A percentile compares a stretch with the other conserved stretches of the same genome.
phyloP scores from a whole-genome alignment of 352 stramenopile genomes.

The Globisporangium canariense region DNA sequence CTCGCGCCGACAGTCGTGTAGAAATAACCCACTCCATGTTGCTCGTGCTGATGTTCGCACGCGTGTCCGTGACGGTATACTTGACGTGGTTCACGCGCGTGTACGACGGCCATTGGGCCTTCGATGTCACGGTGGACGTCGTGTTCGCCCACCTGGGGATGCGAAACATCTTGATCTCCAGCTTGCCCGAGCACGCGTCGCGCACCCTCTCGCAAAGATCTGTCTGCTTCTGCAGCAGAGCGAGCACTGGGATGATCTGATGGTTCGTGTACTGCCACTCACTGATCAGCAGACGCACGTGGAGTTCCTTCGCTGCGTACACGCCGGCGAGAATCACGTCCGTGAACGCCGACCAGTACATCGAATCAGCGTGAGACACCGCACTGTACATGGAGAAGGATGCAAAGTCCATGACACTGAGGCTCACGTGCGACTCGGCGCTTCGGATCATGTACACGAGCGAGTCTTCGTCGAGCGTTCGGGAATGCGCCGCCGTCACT shows the following conservation, averaged over 20 bases:
- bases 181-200: constrained; percentile 37
- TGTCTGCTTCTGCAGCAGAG: constrained; percentile 43
- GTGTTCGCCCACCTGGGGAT: constrained; percentile 79
- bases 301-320: constrained; percentile 50
- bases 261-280: constrained; percentile 67
- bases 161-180: constrained; percentile 72
- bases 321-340: constrained; percentile 57
- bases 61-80: constrained; percentile 76
- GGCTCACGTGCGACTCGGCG: constrained; percentile 43
- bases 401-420: constrained; percentile 85
- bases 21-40: constrained; percentile 89
- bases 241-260: constrained; percentile 54
- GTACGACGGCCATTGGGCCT: constrained; percentile 51
- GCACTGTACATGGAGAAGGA: constrained; percentile 65
- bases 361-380: constrained; percentile 35
- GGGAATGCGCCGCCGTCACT: constrained; percentile 40
- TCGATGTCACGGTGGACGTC: constrained; percentile 22
- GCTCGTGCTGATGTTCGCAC: constrained; percentile 82
- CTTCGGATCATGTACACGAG: constrained; percentile 72
- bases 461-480: constrained; percentile 67
- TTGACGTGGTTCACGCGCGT: constrained; percentile 85
- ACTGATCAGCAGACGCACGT: constrained; percentile 65
- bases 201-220: constrained; percentile 36
- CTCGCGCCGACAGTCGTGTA: constrained; percentile 77
- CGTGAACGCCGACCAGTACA: constrained; percentile 64